These are phyloP conservation scores for Chenopodium formosanum DNA, from an alignment of 148 eudicot genomes.

Conservation along the genomic window DNA sequence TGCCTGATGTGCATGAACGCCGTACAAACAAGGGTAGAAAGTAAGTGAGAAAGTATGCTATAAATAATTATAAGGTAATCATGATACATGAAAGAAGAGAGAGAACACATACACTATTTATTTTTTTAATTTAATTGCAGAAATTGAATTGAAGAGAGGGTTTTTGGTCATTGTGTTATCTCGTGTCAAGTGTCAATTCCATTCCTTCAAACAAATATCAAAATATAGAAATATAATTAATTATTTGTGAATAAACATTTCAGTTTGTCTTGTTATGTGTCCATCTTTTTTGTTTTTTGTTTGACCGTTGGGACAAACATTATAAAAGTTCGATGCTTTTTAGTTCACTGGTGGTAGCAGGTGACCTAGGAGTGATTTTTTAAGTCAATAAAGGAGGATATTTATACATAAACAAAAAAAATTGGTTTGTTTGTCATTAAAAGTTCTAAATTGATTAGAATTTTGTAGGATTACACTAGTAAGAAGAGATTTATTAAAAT, in stretches of 20 bases:
- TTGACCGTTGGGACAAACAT: conserved; percentile 17
- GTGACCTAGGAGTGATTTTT: conserved; percentile 3
- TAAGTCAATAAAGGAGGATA: no score
- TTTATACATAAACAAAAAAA: no score
- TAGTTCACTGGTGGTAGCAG: conserved; percentile 19
- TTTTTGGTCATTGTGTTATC: conserved; percentile 19
- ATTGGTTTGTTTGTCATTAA: no score
- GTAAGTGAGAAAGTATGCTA: background rate
- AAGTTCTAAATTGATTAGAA: no score
- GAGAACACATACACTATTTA: background rate
- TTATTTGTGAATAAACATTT: background rate
- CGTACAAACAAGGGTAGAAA: conserved; percentile 20
- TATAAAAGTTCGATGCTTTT: background rate
- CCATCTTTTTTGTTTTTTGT: conserved; percentile 4
- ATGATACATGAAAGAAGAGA: background rate
- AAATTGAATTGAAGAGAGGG: background rate
- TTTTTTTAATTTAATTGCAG: no score
- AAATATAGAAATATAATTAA: background rate
- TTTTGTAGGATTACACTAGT: no score
- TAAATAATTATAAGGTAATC: conserved; percentile 28
- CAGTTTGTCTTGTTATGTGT: conserved; percentile 23
- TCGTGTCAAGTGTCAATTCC: conserved; percentile 20
- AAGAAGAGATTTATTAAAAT: no score
- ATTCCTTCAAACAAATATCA: background rate
- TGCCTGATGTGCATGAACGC: conserved; percentile 22